These are phyloP conservation scores for Suillus bovinus DNA, from an alignment of 768 basidiomycete genomes.

Conservation along the genomic window DNA sequence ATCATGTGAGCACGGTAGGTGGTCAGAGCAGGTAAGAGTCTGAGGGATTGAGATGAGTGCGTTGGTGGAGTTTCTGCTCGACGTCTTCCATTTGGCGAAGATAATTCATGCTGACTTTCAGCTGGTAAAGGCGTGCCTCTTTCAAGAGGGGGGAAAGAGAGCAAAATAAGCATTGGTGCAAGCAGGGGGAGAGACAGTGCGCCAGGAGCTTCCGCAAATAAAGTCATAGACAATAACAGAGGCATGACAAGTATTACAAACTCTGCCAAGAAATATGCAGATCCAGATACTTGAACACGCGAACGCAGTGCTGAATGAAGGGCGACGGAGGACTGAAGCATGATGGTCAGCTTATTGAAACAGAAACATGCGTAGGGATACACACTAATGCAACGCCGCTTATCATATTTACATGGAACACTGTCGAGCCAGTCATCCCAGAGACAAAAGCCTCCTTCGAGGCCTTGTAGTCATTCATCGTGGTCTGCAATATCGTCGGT, in stretches of 20 bases:
- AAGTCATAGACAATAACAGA: constrained; percentile 76
- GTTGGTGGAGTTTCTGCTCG: not conserved
- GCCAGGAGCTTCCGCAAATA: constrained; percentile 61
- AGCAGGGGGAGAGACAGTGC: constrained; percentile 51
- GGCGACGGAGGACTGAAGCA: constrained; percentile 66
- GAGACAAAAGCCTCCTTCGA: constrained; percentile 85
- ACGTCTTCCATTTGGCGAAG: constrained; percentile 6
- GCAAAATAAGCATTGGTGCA: constrained; percentile 43
- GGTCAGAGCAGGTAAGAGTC: constrained; percentile 75
- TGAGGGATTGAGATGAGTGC: constrained; percentile 12
- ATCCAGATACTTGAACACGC: constrained; percentile 41
- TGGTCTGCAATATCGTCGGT: not conserved
- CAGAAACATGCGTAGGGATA: constrained; percentile 13
- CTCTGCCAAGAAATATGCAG: constrained; percentile 47
- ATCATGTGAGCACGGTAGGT: constrained; percentile 95
- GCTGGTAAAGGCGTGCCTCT: constrained; percentile 56
- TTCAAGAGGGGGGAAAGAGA: constrained; percentile 43
- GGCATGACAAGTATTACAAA: constrained; percentile 72
- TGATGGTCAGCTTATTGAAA: constrained; percentile 21
- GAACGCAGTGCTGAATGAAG: constrained; percentile 64
- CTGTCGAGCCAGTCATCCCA: constrained; percentile 66
- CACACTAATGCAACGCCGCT: constrained; percentile 64
- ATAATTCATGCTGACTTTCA: not conserved
- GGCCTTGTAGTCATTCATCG: constrained; percentile 56
- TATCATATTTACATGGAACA: constrained; percentile 67